Conservation (phyloP, 176 grass and related monocot genomes). For the Avena eriantha region DNA sequence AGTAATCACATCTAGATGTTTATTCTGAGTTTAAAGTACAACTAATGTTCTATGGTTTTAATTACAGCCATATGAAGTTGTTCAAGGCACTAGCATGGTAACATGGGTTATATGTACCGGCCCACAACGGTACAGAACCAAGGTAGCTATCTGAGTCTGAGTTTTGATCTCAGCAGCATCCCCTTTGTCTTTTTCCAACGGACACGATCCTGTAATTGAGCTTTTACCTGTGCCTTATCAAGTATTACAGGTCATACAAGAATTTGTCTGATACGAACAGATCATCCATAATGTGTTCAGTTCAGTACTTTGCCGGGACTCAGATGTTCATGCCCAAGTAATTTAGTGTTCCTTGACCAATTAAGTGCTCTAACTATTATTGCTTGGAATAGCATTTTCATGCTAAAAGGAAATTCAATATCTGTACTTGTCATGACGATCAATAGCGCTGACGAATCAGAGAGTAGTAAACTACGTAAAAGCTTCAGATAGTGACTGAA, state of each 20-base stretch:
- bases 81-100: conserved; percentile 26
- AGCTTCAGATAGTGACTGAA: conserved; percentile 28
- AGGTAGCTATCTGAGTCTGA: neutral
- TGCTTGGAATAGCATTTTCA: neutral
- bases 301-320: conserved; percentile 20
- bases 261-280: neutral
- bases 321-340: neutral
- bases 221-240: conserved; percentile 24
- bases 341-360: neutral
- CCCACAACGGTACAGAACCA: conserved; percentile 5
- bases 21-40: conserved; percentile 14
- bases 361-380: neutral
- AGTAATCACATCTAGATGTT: conserved; percentile 28
- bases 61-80: conserved; percentile 23
- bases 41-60: conserved; percentile 2
- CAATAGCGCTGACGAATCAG: neutral
- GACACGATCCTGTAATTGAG: conserved; percentile 17
- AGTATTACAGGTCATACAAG: conserved; percentile 14
- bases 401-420: conserved; percentile 4
- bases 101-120: conserved; percentile 18
- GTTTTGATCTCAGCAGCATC: conserved; percentile 10
- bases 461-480: conserved; percentile 21
- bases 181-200: conserved; percentile 24
- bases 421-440: conserved; percentile 2
- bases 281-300: neutral